Conservation (phyloP, 768 basidiomycete genomes). For the Panaeolus papilionaceus region DNA sequence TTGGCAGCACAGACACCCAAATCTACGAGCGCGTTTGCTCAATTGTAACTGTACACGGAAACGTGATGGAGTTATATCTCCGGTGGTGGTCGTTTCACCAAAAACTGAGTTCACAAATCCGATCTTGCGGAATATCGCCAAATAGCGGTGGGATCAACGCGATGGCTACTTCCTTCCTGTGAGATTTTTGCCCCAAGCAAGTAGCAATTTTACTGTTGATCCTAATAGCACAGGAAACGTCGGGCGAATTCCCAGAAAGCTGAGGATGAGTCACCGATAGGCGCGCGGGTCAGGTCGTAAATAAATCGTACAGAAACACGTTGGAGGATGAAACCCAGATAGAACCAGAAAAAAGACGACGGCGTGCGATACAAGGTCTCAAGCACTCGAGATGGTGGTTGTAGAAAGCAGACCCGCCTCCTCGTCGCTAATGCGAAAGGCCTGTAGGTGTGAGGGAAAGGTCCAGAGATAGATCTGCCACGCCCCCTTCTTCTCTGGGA, state of each 20-base stretch:
- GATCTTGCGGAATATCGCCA: not conserved
- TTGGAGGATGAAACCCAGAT: not conserved
- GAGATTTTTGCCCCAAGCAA: not conserved
- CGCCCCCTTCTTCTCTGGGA: conserved; percentile 13
- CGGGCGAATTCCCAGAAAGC: not conserved
- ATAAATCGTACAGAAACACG: not conserved
- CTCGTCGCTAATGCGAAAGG: conserved; percentile 1
- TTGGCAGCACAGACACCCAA: not conserved
- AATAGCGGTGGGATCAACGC: not conserved
- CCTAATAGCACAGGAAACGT: not conserved
- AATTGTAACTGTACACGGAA: not conserved
- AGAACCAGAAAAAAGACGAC: not conserved
- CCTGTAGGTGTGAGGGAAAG: conserved; percentile 5
- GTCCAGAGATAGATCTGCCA: conserved; percentile 12
- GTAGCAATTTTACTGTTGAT: not conserved
- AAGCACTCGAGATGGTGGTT: not conserved
- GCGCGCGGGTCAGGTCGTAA: not conserved
- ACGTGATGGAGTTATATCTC: not conserved
- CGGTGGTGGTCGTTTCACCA: not conserved
- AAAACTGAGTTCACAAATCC: not conserved
- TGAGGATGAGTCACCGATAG: conserved; percentile 9
- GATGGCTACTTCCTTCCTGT: not conserved
- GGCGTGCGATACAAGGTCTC: not conserved
- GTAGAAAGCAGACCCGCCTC: not conserved
- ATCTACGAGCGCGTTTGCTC: not conserved